These are phyloP conservation scores for Pholiota microspora DNA, from an alignment of 768 basidiomycete genomes.

Conservation along the genomic window DNA sequence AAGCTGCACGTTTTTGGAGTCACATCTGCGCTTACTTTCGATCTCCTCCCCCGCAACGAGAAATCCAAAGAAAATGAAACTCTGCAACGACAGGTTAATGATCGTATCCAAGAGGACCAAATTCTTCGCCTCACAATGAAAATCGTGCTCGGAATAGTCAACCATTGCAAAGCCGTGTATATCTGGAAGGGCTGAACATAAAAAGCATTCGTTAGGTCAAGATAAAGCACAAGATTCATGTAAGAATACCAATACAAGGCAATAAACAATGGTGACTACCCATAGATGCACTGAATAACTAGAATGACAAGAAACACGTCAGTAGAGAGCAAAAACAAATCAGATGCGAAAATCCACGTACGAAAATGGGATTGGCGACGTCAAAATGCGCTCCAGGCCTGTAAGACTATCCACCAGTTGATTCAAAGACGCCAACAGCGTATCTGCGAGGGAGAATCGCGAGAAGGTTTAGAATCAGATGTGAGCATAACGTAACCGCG, in stretches of 20 bases:
- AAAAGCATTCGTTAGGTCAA: background rate
- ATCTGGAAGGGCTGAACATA: conserved; percentile 60
- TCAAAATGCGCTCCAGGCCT: conserved; percentile 69
- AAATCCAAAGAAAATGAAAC: conserved; percentile 74
- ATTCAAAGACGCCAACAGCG: conserved; percentile 45
- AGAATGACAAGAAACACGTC: background rate
- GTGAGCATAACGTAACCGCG: background rate
- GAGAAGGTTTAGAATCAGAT: background rate
- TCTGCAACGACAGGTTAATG: too few species aligned
- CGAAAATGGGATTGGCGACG: conserved; percentile 78
- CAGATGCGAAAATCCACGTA: conserved; percentile 26
- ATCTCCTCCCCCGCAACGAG: conserved; percentile 74
- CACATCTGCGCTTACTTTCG: conserved; percentile 49
- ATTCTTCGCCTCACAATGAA: conserved; percentile 50
- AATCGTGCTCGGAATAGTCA: conserved; percentile 64
- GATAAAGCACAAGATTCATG: background rate
- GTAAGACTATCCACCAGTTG: conserved; percentile 65
- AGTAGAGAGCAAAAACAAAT: background rate
- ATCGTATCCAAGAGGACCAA: too few species aligned
- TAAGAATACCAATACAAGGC: conserved; percentile 50
- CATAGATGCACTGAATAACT: conserved; percentile 72
- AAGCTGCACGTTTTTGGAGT: background rate
- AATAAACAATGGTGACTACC: conserved; percentile 61
- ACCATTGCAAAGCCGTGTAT: conserved; percentile 49
- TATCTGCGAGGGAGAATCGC: conserved; percentile 30